A percentile compares a stretch with the other conserved stretches of the same genome.
These are phyloP conservation scores for Lachancea lanzarotensis DNA, from an alignment of 805 yeast genomes.

Conservation along the genomic window DNA sequence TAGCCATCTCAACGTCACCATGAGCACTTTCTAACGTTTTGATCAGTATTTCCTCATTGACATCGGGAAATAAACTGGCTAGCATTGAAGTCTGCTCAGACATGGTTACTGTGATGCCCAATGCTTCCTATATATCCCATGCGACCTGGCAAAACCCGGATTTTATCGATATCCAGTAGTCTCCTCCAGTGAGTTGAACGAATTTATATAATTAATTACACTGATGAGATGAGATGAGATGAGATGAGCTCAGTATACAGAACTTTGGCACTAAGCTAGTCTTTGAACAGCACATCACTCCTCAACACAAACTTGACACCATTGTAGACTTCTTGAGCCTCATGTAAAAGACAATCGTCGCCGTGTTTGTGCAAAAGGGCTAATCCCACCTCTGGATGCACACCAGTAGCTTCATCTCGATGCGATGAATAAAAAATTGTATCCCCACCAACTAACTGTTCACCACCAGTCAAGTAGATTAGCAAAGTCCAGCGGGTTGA, in stretches of 20 bases:
- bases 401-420: constrained; percentile 20
- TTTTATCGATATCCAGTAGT: too few species aligned
- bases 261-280: neutral
- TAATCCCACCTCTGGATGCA: constrained; percentile 48
- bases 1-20: constrained; percentile 20
- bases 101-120: neutral
- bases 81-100: constrained; percentile 1
- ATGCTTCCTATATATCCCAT: too few species aligned
- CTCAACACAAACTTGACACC: constrained; percentile 61
- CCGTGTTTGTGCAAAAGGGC: constrained; percentile 62
- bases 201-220: neutral
- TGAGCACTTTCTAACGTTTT: constrained; percentile 17
- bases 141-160: too few species aligned
- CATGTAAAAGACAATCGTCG: constrained; percentile 55
- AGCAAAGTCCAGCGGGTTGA: constrained; percentile 54
- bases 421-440: constrained; percentile 43
- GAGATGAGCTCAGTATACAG: too few species aligned
- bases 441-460: constrained; percentile 52
- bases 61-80: constrained; percentile 21
- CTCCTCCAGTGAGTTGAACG: too few species aligned
- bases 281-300: constrained; percentile 44
- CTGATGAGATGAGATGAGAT: neutral
- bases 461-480: constrained; percentile 51
- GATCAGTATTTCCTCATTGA: constrained; percentile 7
- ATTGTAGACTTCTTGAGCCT: constrained; percentile 43